Base-by-base conservation (phyloP, 2,329 filamentous ascomycete genomes). In the Pseudogymnoascus sp. region DNA sequence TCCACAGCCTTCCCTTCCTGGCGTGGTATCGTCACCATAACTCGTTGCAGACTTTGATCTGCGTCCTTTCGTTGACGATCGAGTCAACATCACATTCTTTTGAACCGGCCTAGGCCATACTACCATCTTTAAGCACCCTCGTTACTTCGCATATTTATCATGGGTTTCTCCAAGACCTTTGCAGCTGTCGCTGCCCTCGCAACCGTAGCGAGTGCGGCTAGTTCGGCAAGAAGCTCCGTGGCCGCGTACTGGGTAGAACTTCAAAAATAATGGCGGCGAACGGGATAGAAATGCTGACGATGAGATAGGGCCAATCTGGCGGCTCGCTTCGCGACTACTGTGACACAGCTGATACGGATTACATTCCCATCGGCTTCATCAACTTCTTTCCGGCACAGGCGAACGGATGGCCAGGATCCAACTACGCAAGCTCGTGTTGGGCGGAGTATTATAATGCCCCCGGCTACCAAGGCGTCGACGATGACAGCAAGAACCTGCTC, bases 331-430 rank as follows among this genome's bases (percentile, higher is more conserved):
- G 44, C 44, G 25, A 14, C 2, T 78, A 76, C 65, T 79, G 77
- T 66, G 70, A 76, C 25, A 71, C 76, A 59, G 66, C 75, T 1
- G 70, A 68, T 21, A 73, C 79, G 53, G 78, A 79, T 63, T 72
- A 79, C 11, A 78, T 80, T 64, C 71, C 78, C 11, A 70, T 79
- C 4, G 77, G 74, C 2, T 79, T 79, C 65, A 74, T 79, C 16
- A 69, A 76, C 62, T 67, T 74, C 3, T 79, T 79, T 66, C 76
- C 77, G 11, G 70, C 73, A 5, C 74, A 78, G 64, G 76, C 72
- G 18, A 76, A 79, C 61, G 77, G 77, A 16, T 72, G 73, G 37
- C 75, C 76, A 1, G 76, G 73, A 1, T 71, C 75, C 37, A 76
- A 79, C 66, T 78, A 77, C 63, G 78, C 76, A 4, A 78, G 78